These are phyloP conservation scores for Phylloboletellus chloephorus DNA, from an alignment of 1,284 basidiomycete species.

Conservation along the genomic window DNA sequence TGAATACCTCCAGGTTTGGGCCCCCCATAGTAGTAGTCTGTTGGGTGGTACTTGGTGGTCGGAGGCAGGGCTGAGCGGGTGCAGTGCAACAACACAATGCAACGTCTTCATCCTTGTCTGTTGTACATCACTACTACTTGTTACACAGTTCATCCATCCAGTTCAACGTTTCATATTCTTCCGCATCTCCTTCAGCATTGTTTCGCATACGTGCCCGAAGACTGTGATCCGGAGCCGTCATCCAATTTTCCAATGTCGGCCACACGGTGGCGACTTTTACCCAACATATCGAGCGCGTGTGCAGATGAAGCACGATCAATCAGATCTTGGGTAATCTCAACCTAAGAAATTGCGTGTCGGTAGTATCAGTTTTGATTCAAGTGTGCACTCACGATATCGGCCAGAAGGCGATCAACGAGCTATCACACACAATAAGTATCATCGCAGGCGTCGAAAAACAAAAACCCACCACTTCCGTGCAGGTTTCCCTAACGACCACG, in stretches of 20 bases:
- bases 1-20: constrained; percentile 81
- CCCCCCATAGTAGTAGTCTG: constrained; percentile 58
- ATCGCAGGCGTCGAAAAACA: constrained; percentile 1
- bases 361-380: not conserved
- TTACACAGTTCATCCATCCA: not conserved
- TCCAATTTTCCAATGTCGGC: constrained; percentile 38
- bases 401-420: constrained; percentile 60
- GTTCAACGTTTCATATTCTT: not conserved
- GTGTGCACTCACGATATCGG: constrained; percentile 49
- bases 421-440: constrained; percentile 26
- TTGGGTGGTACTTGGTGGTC: no score
- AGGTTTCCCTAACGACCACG: constrained; percentile 79
- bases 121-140: constrained; percentile 11
- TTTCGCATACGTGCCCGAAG: constrained; percentile 63
- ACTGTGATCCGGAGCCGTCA: constrained; percentile 40
- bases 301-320: constrained; percentile 39
- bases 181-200: constrained; percentile 47
- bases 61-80: no score
- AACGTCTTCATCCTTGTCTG: no score
- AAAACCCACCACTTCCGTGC: constrained; percentile 48
- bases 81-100: no score
- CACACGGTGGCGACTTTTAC: constrained; percentile 22
- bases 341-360: constrained; percentile 29
- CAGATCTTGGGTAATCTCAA: constrained; percentile 58
- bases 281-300: constrained; percentile 49